Evolutionary conservation across 495 filamentous ascomycete species (phyloP), one percentile per base, ranked within the genome.

Genomic region (Penicillium antarcticum): DNA sequence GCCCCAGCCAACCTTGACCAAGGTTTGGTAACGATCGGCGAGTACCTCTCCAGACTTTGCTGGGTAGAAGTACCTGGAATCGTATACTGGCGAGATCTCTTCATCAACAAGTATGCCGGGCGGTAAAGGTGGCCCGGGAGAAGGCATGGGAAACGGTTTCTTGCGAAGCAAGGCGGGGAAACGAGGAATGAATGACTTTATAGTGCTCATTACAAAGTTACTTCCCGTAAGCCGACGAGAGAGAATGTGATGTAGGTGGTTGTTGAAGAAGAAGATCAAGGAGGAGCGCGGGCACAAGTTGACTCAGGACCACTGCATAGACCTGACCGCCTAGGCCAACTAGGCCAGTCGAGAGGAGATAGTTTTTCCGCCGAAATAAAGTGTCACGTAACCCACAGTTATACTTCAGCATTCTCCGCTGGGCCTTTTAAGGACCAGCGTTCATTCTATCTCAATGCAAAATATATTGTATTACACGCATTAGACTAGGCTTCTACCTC

Each of bases 1-100:
- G 12, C 72, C 73, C 66, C 66, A 77, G 48, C 71, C 73, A 57
- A 77, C 54, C 54, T 76, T 77, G 36, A 68, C 60, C 29, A 72
- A 19, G 43, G 55, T 61, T 61, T 75, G 65, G 45, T 76, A 76
- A 44, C 65, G 61, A 57, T 69, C 53, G 33, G 57, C 61, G 45
- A 70, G 62, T 32, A 74, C 42, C 32, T 79, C 73, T 32, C 72
- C 72, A 46, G 70, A 63, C 38, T 71, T 68, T 36, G 58, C 69
- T 35, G 73, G 73, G 58, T 73, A 77, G 61, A 71, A 78, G 43
- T 43, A 33, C 51, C 68, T 67, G 35, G 69, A 67, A 42, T 68
- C 21, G 43, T 77, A 78, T 41, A 62, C 43, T 44, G 60, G 67
- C 31, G 44, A 67, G 51, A 54, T 63, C 50, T 70, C 65, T 57